phyloP scores from a whole-genome alignment of 176 grass and related monocot genomes.

The Hordeum vulgare region DNA sequence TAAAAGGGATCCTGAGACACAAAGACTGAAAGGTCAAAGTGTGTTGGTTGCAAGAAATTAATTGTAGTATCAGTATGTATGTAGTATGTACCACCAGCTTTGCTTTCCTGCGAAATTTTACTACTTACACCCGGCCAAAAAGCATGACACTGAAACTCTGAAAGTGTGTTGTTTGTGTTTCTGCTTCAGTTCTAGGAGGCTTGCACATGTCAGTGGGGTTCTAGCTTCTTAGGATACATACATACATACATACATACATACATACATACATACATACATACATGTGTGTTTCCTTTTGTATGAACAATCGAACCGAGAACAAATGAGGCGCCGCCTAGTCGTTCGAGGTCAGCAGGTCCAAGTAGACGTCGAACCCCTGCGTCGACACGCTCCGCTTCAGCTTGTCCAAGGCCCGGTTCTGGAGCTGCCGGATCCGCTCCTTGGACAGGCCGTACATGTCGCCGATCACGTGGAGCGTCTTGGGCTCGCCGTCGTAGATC shows the following conservation, averaged over 20 bases:
- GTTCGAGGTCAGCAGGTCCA: conserved; percentile 44
- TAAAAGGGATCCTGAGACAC: too few species aligned
- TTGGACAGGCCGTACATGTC: conserved; percentile 67
- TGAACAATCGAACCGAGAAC: not conserved
- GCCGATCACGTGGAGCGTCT: conserved; percentile 75
- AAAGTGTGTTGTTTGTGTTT: not conserved
- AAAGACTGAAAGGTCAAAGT: too few species aligned
- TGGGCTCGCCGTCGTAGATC: conserved; percentile 45
- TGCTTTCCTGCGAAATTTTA: not conserved
- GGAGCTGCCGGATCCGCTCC: conserved; percentile 85
- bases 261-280: too few species aligned
- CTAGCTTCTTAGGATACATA: not conserved
- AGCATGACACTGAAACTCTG: not conserved
- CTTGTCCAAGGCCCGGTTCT: conserved; percentile 65
- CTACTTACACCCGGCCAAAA: not conserved
- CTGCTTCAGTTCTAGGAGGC: not conserved
- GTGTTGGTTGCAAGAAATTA: not conserved
- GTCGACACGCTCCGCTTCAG: conserved; percentile 34
- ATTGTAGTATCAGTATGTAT: not conserved
- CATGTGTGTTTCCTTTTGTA: too few species aligned
- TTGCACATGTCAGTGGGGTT: not conserved
- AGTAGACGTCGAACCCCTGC: conserved; percentile 66
- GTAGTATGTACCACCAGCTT: not conserved
- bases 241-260: too few species aligned
- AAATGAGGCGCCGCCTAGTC: not conserved